Evolutionary conservation across 768 basidiomycete genomes (phyloP), one percentile per base, ranked within the genome.

Genomic region (Scleroderma citrinum): DNA sequence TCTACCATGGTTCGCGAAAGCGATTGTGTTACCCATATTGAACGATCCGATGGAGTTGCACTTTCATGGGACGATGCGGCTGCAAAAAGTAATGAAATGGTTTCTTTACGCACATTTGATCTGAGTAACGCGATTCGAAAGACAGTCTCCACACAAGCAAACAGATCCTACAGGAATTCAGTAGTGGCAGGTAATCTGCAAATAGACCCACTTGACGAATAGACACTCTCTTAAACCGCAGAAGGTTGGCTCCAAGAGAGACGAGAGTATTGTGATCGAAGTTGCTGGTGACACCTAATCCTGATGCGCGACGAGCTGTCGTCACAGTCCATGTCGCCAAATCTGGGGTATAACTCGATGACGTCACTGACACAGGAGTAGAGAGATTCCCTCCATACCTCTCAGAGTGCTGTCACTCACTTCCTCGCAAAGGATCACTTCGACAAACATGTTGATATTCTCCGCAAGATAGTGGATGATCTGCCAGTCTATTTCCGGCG

Each of bases 191-290:
- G 39, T 31, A 19, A 5, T 16, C 21, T 23, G 21, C 11, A n/a
- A 34, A 23, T 53, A 50, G 46, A 31, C 23, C 21, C 26, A 29
- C 42, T 19, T 47, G 46, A 23, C 19, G 26, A 36, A 51, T 43
- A 21, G 32, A 70, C 19, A 72, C 64, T 61, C 80, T 81, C 65
- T 86, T 84, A 57, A 81, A 73, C 48, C 80, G 73, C 13, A 85
- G 67, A 26, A 88, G 68, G 13, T 70, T 69, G 3, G 77, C 68
- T 0, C 74, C 68, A 44, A 84, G 76, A 3, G 62, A 43, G 16
- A 89, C 56, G 10, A 87, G 58, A 4, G 83, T 72, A 8, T 80
- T 78, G 4, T 81, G 73, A 58, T 87, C 77, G 47, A 81, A 52
- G 36, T 42, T 30, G 19, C 20, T 32, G 26, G 39, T 36, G 21